A percentile compares a stretch with the other conserved stretches of the same genome.
Conservation (phyloP, 106 monocot species). For the Alisma plantagoaquatica region DNA sequence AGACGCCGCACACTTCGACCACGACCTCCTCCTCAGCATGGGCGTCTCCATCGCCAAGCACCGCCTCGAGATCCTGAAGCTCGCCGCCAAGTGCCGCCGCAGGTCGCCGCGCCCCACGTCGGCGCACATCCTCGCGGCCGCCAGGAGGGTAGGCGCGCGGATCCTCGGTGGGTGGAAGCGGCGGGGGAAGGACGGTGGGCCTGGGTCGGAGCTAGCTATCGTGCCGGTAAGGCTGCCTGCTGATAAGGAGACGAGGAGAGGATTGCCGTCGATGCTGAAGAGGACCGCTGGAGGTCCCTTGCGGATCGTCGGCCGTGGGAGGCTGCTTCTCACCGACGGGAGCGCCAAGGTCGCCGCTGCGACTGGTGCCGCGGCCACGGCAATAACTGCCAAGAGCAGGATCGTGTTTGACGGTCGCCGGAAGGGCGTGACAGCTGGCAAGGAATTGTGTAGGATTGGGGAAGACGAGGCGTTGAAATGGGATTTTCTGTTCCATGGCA, state of each 20-base stretch:
- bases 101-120: not conserved
- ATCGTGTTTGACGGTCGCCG: not conserved
- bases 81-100: constrained; percentile 18
- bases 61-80: constrained; percentile 50
- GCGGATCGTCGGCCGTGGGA: constrained; percentile 1
- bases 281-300: constrained; percentile 4
- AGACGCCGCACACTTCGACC: constrained; percentile 49
- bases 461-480: constrained; percentile 35
- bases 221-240: no score
- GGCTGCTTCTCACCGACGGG: constrained; percentile 19
- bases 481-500: constrained; percentile 60
- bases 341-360: not conserved
- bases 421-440: not conserved
- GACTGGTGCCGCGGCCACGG: not conserved
- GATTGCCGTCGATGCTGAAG: constrained; percentile 11
- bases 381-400: not conserved
- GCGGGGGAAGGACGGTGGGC: constrained; percentile 6
- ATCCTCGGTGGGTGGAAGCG: constrained; percentile 8
- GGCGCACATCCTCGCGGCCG: constrained; percentile 12
- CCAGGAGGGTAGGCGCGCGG: constrained; percentile 13
- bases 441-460: not conserved
- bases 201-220: constrained; percentile 4
- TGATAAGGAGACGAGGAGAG: not conserved
- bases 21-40: constrained; percentile 83
- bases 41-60: constrained; percentile 67